A percentile compares a stretch with the other conserved stretches of the same genome.
These are phyloP conservation scores for Phytophthora vignae DNA, from an alignment of 352 stramenopile genomes.

Conservation along the genomic window DNA sequence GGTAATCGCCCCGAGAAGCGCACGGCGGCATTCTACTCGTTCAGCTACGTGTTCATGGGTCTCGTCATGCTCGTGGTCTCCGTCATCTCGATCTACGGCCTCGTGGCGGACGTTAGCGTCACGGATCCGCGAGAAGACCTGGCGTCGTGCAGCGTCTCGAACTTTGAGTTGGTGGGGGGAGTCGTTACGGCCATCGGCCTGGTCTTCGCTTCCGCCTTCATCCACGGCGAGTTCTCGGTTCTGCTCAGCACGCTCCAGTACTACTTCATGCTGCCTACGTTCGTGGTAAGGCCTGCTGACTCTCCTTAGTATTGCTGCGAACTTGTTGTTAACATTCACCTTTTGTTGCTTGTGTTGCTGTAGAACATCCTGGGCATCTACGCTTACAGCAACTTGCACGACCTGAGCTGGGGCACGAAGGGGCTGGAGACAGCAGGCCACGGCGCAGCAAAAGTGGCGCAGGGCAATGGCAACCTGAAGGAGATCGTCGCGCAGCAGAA, in stretches of 20 bases:
- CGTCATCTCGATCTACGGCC: slow-evolving; percentile 52
- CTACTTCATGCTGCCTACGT: slow-evolving; percentile 73
- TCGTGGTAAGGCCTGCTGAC: slow-evolving; percentile 11
- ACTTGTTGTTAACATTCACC: slow-evolving; percentile 25
- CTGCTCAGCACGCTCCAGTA: slow-evolving; percentile 75
- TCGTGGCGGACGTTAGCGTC: slow-evolving; percentile 36
- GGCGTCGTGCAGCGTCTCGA: slow-evolving; percentile 37
- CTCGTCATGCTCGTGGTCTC: slow-evolving; percentile 59
- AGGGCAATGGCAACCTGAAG: slow-evolving; percentile 41
- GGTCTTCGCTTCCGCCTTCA: slow-evolving; percentile 61
- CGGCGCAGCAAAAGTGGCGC: background rate
- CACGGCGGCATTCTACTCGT: slow-evolving; percentile 56
- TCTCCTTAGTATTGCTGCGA: background rate
- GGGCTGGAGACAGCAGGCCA: slow-evolving; percentile 40
- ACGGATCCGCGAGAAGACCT: slow-evolving; percentile 42
- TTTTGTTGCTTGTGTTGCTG: slow-evolving; percentile 47
- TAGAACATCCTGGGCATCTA: slow-evolving; percentile 88
- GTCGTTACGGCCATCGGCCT: slow-evolving; percentile 64
- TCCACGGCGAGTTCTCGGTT: slow-evolving; percentile 77
- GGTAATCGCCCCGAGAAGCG: slow-evolving; percentile 56
- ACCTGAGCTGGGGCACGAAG: slow-evolving; percentile 83
- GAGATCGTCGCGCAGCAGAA: slow-evolving; percentile 65
- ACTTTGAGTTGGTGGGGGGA: slow-evolving; percentile 69
- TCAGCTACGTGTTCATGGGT: slow-evolving; percentile 52
- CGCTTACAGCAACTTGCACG: slow-evolving; percentile 85